Evolutionary conservation across 306 rosid species (phyloP), one percentile per base, ranked within the genome.

Genomic region (Comarum palustre): DNA sequence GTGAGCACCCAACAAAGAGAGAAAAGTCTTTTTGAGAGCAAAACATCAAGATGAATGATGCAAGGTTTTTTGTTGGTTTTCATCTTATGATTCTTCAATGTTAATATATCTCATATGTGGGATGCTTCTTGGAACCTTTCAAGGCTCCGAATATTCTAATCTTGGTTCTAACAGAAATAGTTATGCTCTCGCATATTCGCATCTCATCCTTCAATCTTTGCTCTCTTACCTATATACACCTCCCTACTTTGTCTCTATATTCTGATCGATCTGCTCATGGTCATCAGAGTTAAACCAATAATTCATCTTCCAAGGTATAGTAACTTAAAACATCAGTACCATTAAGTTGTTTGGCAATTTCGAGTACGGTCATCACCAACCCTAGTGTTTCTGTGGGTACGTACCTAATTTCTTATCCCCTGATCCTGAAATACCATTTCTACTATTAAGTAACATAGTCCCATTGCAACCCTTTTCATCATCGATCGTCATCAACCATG

Each of bases 151-250:
- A 59, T 59, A 59, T 59, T 5, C 65, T 32, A 29, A 2, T 22
- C 11, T 55, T 25, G 64, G 19, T 58, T 58, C 64, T 31, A 24
- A 22, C 13, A 25, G 16, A 17, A 50, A 19, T 16, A 48, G 54
- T 55, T 55, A 24, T 57, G 41, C 41, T 38, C 20, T 29, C 39
- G 41, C 65, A 59, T 59, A 59, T 59, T 59, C 65, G 65, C 39
- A 59, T 59, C 65, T 59, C 34, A 24, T 8, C 31, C 3, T 54
- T 54, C 31, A 20, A 54, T 54, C 27, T 54, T 20, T 9, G 31
- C 62, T 25, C 14, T 12, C 34, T 4, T 12, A 11, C 34, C 8
- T 57, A 24, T 3, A 11, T 24, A 10, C 41, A 11, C 62, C 32
- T 57, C 62, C 25, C 34, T 25, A 25, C 36, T 4, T 16, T 11